A percentile compares a stretch with the other conserved stretches of the same genome.
Conservation (phyloP, 192 early-diverging fungal species). For the Jimgerdemannia lactiflua region DNA sequence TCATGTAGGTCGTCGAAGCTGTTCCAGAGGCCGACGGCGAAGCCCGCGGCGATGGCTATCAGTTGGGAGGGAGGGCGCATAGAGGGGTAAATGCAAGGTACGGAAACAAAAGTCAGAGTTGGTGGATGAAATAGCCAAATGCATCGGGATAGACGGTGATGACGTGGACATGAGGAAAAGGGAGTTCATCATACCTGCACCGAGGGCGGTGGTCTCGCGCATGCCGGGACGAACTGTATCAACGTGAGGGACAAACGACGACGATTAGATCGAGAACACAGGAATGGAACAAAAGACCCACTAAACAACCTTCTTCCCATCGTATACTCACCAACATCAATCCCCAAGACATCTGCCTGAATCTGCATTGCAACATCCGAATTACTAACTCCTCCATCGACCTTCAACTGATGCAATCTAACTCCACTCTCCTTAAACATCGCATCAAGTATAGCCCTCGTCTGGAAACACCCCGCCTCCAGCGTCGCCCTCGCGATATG, state of each 20-base stretch:
- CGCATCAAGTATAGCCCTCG: slow-evolving; percentile 84
- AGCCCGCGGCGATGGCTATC: slow-evolving; percentile 78
- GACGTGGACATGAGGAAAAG: no score
- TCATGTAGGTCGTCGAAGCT: slow-evolving; percentile 46
- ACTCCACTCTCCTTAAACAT: slow-evolving; percentile 78
- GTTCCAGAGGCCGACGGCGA: slow-evolving; percentile 47
- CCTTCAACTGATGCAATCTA: slow-evolving; percentile 70
- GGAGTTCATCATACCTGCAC: slow-evolving; percentile 51
- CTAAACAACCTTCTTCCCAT: not conserved
- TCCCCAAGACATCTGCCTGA: slow-evolving; percentile 83
- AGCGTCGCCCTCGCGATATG: slow-evolving; percentile 88
- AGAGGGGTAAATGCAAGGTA: no score
- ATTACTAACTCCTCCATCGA: slow-evolving; percentile 92
- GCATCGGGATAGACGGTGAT: no score
- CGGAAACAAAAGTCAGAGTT: no score
- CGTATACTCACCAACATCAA: slow-evolving; percentile 54
- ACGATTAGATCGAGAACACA: no score
- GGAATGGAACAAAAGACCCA: no score
- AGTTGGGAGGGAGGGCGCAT: no score
- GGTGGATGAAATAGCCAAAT: no score
- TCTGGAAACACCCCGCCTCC: slow-evolving; percentile 90
- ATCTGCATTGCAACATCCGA: slow-evolving; percentile 92
- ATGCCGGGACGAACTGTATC: slow-evolving; percentile 71
- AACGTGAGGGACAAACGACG: no score
- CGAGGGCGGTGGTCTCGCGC: slow-evolving; percentile 92